Percentiles rank a stretch among this genome's conserved stretches.
Conservation (phyloP, 345 rosid species). For the Excoecaria cochinchinensis region DNA sequence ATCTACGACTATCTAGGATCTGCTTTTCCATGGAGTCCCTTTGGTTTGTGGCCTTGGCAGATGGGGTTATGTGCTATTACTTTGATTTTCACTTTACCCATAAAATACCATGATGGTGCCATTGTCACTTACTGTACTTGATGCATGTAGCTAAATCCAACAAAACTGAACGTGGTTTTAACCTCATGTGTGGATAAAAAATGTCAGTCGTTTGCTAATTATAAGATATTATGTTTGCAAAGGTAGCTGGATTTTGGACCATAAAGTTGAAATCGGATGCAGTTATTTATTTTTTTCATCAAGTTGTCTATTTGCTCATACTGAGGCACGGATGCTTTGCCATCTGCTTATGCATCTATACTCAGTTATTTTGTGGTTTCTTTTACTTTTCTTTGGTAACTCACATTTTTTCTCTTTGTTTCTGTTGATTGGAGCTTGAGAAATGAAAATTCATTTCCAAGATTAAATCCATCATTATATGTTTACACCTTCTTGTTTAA, state of each 20-base stretch:
- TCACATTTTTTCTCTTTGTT: background rate
- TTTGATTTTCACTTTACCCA: constrained; percentile 2
- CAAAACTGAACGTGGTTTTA: background rate
- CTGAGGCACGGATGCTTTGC: background rate
- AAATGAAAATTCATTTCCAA: background rate
- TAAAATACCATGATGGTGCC: background rate
- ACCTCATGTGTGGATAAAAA: background rate
- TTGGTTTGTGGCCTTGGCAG: too few relatives aligned
- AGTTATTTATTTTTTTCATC: background rate
- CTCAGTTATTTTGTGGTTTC: background rate
- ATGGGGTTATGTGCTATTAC: too few relatives aligned
- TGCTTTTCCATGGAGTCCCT: too few relatives aligned
- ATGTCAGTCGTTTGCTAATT: background rate
- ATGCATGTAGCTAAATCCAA: background rate
- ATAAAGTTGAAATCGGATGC: background rate
- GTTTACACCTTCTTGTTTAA: background rate
- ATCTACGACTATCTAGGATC: too few relatives aligned
- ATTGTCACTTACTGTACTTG: background rate
- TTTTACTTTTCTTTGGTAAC: background rate
- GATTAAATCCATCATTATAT: too few relatives aligned
- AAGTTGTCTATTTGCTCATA: background rate
- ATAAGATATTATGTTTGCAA: background rate
- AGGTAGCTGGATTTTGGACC: background rate
- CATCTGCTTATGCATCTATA: background rate
- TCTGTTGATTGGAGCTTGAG: background rate